Evolutionary conservation across 495 filamentous ascomycete species (phyloP).

Genomic region (Alectoria sarmentosa): DNA sequence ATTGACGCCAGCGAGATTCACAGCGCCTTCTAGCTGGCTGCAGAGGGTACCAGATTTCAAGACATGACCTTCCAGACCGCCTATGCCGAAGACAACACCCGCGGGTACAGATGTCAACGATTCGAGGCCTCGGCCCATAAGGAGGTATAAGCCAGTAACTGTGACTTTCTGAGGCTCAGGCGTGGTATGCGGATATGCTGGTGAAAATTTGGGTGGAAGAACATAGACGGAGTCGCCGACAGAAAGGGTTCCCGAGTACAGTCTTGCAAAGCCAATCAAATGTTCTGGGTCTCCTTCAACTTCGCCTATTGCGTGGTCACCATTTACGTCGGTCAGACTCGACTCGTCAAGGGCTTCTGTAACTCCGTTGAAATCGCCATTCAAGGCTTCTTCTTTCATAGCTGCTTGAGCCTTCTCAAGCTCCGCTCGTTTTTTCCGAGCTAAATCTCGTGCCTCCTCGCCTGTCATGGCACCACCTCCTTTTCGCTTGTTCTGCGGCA

Average conservation of each 20-base stretch:
- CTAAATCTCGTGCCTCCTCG: conserved; percentile 84
- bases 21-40: conserved; percentile 76
- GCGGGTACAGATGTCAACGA: conserved; percentile 78
- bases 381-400: conserved; percentile 35
- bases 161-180: conserved; percentile 78
- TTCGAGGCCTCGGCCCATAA: conserved; percentile 92
- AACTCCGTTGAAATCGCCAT: conserved; percentile 39
- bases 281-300: conserved; percentile 67
- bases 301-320: conserved; percentile 28
- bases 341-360: conserved; percentile 48
- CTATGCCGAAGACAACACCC: conserved; percentile 94
- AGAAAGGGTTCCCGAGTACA: conserved; percentile 83
- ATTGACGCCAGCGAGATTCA: conserved; percentile 86
- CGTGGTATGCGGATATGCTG: conserved; percentile 63
- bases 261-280: conserved; percentile 87
- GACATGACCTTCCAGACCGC: conserved; percentile 81
- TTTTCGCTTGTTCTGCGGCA: conserved; percentile 71
- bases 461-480: conserved; percentile 60
- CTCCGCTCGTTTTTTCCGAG: conserved; percentile 80
- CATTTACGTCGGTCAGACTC: conserved; percentile 39
- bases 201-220: conserved; percentile 83
- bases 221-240: conserved; percentile 91
- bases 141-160: conserved; percentile 83
- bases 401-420: conserved; percentile 68
- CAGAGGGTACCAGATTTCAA: conserved; percentile 93